These are phyloP conservation scores for Kazachstania taianensis DNA, from an alignment of 805 yeast genomes.

Conservation along the genomic window DNA sequence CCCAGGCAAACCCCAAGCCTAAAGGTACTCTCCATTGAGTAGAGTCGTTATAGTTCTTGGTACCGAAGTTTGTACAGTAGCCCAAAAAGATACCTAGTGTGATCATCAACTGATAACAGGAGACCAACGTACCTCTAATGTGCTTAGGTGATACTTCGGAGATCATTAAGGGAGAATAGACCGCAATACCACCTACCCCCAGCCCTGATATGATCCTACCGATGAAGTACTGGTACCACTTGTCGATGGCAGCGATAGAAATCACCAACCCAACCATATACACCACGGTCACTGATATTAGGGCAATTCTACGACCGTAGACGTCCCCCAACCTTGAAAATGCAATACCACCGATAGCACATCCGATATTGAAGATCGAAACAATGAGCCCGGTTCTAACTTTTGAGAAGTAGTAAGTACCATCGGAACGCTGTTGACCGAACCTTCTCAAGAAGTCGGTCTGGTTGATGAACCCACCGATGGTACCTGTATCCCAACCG, in stretches of 20 bases:
- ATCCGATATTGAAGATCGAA: conserved; percentile 46
- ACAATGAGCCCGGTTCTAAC: conserved; percentile 50
- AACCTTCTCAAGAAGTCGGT: conserved; percentile 48
- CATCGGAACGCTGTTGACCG: conserved; percentile 31
- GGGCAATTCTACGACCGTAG: conserved; percentile 55
- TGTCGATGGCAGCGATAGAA: conserved; percentile 43
- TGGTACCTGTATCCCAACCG: conserved; percentile 78
- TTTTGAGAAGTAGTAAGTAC: conserved; percentile 35
- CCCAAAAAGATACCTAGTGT: conserved; percentile 71
- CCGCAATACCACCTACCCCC: conserved; percentile 74
- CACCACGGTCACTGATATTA: conserved; percentile 49
- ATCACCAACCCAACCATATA: conserved; percentile 60
- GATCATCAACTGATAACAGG: conserved; percentile 61
- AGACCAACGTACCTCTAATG: conserved; percentile 63
- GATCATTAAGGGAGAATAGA: conserved; percentile 64
- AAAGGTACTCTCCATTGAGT: conserved; percentile 72
- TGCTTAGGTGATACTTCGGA: conserved; percentile 34
- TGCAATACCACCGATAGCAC: conserved; percentile 57
- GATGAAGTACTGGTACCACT: conserved; percentile 64
- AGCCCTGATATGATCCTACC: conserved; percentile 65
- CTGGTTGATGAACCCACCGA: conserved; percentile 57
- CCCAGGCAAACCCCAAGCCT: conserved; percentile 45
- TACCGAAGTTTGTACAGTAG: conserved; percentile 65
- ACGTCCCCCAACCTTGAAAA: conserved; percentile 51
- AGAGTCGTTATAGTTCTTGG: conserved; percentile 27